Base-by-base conservation (phyloP, 352 stramenopile genomes). In the Pythium oligandrum region DNA sequence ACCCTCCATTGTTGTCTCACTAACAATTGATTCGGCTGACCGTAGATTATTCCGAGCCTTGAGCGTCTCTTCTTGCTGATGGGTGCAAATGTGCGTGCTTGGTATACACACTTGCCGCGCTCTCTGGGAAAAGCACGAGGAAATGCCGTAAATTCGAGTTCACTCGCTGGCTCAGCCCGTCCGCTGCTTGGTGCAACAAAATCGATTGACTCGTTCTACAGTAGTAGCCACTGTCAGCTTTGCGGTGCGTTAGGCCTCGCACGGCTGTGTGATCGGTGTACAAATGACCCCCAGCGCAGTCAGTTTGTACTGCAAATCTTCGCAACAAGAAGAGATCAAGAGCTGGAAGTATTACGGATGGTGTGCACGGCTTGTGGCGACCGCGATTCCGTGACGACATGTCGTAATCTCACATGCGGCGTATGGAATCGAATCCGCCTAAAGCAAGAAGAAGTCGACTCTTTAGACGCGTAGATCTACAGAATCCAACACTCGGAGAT, bases 181-280 rank as follows among this genome's bases (percentile, higher is more conserved):
- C 7, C 44, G 34, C 44, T 61, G 10, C 11, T 59, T n/a, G 44
- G 47, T 3, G 59, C 54, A 38, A 61, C 64, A 48, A 66, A 72
- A 35, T 78, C 78, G 0, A 95, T 95, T 43, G 85, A 95, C 59
- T 82, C 75, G 31, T 95, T 86, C 48, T 95, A 95, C 69, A 54
- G 77, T 61, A 95, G 85, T 61, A 86, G 87, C 36, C 83, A 88
- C 53, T 95, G 85, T 44, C 75, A 65, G 1, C 65, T 95, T 0
- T 95, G 85, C 34, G 77, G 83, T 2, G 65, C 70, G 4, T 68
- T 89, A n/a, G 82, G 79, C 0, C 77, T 66, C 39, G 64, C 75
- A 37, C 46, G 61, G 4, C 53, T 90, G 5, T 92, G 82, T 54
- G 56, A 70, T 12, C 62, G 78, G 36, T 92, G 82, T 53, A 67